A percentile compares a stretch with the other conserved stretches of the same genome.
Evolutionary conservation across 768 basidiomycete species (phyloP).

Genomic region (Dentipellis sp.): DNA sequence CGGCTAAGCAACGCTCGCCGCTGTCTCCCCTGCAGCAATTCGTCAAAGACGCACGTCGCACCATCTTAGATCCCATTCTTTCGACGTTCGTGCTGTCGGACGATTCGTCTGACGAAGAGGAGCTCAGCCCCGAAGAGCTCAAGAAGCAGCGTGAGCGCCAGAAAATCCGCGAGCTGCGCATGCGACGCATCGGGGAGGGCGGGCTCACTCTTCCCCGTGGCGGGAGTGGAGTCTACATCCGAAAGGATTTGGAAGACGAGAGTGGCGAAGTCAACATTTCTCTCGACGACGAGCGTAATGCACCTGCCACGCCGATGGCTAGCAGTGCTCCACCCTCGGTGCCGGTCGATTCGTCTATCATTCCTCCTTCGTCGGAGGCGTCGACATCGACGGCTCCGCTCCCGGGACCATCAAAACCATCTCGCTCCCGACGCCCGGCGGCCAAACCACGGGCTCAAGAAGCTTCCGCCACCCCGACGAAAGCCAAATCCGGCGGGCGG

Average conservation of each 20-base stretch:
- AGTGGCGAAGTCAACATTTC: constrained; percentile 52
- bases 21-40: constrained; percentile 49
- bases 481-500: not conserved
- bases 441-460: not conserved
- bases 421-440: too few species aligned
- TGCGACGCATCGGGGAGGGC: constrained; percentile 32
- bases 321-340: not conserved
- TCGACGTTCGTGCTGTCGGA: constrained; percentile 26
- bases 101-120: constrained; percentile 28
- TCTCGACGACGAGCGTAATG: constrained; percentile 21
- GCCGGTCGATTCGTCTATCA: not conserved
- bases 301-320: not conserved
- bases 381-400: not conserved
- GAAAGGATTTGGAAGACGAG: constrained; percentile 51
- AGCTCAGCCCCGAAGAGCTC: constrained; percentile 30
- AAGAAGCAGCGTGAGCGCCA: constrained; percentile 37
- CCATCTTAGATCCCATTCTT: constrained; percentile 40
- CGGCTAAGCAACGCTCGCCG: constrained; percentile 30
- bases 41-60: constrained; percentile 41
- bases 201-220: constrained; percentile 16
- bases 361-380: not conserved
- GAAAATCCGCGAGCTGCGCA: constrained; percentile 49
- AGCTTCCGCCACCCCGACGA: not conserved
- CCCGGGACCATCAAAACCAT: not conserved
- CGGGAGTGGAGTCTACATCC: constrained; percentile 38